These are phyloP conservation scores for Heliosperma pusillum DNA, from an alignment of 148 eudicot genomes.

Conservation along the genomic window DNA sequence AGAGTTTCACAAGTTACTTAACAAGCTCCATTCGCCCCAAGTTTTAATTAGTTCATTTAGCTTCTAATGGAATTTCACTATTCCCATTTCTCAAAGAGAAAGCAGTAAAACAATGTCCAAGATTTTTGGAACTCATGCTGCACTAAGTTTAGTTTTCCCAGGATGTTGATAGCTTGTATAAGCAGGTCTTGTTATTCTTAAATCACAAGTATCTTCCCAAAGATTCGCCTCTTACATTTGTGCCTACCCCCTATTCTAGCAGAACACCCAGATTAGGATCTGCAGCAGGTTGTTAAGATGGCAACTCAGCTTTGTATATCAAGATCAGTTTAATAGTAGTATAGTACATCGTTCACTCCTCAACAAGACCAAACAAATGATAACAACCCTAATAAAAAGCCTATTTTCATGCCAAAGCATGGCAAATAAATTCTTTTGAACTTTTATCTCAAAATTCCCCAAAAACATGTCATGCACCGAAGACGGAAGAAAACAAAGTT, in stretches of 20 bases:
- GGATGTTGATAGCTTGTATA: neutral
- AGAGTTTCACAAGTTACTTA: neutral
- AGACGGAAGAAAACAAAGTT: neutral
- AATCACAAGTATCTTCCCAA: neutral
- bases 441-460: neutral
- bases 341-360: slow-evolving; percentile 1
- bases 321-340: neutral
- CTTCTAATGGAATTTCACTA: neutral
- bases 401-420: neutral
- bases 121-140: neutral
- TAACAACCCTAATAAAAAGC: neutral
- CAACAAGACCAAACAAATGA: neutral
- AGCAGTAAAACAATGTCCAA: neutral
- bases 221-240: neutral
- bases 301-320: neutral
- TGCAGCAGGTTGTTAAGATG: neutral
- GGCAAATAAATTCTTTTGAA: neutral
- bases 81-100: neutral
- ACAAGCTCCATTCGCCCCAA: neutral
- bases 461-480: neutral
- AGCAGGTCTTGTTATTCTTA: neutral
- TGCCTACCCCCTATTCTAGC: neutral
- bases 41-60: neutral
- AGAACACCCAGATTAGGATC: neutral
- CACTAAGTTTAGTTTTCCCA: neutral